Evolutionary conservation across 2,329 filamentous ascomycete species (phyloP).

Genomic region (Trichoderma asperellum): DNA sequence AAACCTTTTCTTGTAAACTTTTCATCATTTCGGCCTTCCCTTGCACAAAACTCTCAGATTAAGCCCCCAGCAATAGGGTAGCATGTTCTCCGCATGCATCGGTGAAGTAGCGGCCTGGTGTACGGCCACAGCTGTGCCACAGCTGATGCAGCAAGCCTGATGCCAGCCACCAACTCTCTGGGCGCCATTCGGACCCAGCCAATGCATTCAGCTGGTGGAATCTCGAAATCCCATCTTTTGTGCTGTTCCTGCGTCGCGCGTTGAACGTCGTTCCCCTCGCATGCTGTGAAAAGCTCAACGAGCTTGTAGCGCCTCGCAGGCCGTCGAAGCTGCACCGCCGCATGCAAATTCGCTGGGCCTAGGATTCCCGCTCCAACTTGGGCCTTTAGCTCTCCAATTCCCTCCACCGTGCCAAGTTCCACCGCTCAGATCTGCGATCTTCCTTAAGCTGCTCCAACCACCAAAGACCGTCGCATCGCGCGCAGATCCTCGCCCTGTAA

Average conservation of each 20-base stretch:
- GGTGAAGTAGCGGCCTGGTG: neutral
- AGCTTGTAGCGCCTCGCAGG: constrained; percentile 10
- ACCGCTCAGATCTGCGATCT: constrained; percentile 26
- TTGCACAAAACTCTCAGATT: neutral
- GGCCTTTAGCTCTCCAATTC: constrained; percentile 5
- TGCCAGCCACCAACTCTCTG: constrained; percentile 12
- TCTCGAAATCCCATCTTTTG: neutral
- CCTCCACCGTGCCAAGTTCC: constrained; percentile 18
- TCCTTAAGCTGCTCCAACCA: neutral
- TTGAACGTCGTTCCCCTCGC: constrained; percentile 8
- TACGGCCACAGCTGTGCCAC: constrained; percentile 20
- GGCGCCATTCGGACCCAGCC: neutral
- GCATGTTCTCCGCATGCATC: neutral
- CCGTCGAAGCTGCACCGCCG: constrained; percentile 17
- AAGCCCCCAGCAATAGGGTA: neutral
- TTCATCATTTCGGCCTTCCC: neutral
- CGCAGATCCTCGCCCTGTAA: neutral
- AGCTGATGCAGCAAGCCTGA: neutral
- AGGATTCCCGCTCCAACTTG: constrained; percentile 8
- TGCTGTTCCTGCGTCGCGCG: constrained; percentile 4
- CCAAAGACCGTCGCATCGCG: neutral
- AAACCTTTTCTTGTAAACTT: neutral
- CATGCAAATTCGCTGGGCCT: constrained; percentile 5
- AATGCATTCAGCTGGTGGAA: neutral
- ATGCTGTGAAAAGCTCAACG: constrained; percentile 14